phyloP scores from a whole-genome alignment of 2,329 filamentous ascomycete genomes.

The Calonectria montana region DNA sequence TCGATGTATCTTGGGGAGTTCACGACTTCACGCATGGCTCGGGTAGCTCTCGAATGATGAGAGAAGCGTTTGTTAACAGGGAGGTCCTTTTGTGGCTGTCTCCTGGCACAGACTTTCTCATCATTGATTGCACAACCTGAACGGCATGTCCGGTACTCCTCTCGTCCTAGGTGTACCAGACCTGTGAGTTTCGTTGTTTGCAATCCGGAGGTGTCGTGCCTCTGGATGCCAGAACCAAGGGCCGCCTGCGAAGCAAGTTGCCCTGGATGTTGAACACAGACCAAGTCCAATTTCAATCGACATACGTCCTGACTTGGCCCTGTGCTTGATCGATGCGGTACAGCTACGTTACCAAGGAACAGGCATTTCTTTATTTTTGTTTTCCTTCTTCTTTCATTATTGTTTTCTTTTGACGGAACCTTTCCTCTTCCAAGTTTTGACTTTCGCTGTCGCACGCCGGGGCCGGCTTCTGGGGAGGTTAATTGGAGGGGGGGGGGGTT shows the following conservation, averaged over 20 bases:
- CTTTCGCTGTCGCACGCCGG: constrained; percentile 39
- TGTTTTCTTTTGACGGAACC: constrained; percentile 31
- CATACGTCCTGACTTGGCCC: constrained; percentile 10
- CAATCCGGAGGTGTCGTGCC: constrained; percentile 21
- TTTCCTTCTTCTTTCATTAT: constrained; percentile 43
- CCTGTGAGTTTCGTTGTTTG: constrained; percentile 37
- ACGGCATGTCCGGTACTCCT: constrained; percentile 55
- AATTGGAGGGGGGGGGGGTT: constrained; percentile 29
- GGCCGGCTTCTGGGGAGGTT: constrained; percentile 52
- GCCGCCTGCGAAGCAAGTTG: constrained; percentile 28
- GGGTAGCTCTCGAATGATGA: constrained; percentile 44
- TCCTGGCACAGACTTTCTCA: constrained; percentile 21
- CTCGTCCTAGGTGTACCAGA: constrained; percentile 36
- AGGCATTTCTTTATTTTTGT: constrained; percentile 43
- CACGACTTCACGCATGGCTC: constrained; percentile 54
- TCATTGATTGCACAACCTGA: constrained; percentile 45
- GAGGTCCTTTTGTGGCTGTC: constrained; percentile 16
- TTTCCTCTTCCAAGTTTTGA: constrained; percentile 39
- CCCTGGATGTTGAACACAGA: constrained; percentile 28
- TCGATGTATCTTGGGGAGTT: constrained; percentile 50
- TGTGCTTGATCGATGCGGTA: constrained; percentile 51
- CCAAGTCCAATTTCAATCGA: constrained; percentile 6
- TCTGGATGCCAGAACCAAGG: constrained; percentile 25
- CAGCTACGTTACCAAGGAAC: constrained; percentile 46
- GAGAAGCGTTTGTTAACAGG: constrained; percentile 23